Evolutionary conservation across 2,329 filamentous ascomycete genomes (phyloP).

Genomic region (Fusarium multiceps): DNA sequence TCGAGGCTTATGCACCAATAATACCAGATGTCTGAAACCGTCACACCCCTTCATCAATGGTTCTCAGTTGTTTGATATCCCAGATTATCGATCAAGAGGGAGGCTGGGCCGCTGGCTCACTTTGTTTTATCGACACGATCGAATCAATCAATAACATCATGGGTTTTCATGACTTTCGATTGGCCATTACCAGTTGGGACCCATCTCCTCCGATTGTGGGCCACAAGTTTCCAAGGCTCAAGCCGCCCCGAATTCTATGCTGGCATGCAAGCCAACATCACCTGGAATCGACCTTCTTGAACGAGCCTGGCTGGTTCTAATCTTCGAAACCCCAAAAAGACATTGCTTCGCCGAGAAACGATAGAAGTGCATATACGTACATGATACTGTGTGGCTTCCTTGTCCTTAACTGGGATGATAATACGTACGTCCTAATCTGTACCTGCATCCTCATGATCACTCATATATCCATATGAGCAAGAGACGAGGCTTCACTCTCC

Average conservation of each 20-base stretch:
- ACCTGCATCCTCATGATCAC: conserved; percentile 6
- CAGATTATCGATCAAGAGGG: conserved; percentile 9
- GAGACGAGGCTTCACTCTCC: not conserved
- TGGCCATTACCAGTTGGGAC: conserved; percentile 1
- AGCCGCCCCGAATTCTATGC: not conserved
- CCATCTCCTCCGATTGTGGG: not conserved
- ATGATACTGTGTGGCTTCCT: conserved; percentile 12
- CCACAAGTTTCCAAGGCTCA: not conserved
- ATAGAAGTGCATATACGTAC: not conserved
- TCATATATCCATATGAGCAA: conserved; percentile 5
- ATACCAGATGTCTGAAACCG: conserved; percentile 42
- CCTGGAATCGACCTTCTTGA: conserved; percentile 11
- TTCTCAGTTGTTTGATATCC: conserved; percentile 10
- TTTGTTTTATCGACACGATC: conserved; percentile 30
- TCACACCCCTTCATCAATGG: conserved; percentile 37
- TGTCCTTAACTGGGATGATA: conserved; percentile 13
- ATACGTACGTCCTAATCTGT: not conserved
- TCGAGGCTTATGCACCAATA: conserved; percentile 50
- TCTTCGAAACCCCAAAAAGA: not conserved
- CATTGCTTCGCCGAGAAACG: not conserved
- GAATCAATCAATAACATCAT: conserved; percentile 28
- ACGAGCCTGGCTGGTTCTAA: conserved; percentile 11
- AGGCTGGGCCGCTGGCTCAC: conserved; percentile 17
- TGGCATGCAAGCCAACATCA: conserved; percentile 1
- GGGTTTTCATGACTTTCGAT: conserved; percentile 22